Evolutionary conservation across 768 basidiomycete species (phyloP), one percentile per base, ranked within the genome.

Genomic region (Trametes maxima): DNA sequence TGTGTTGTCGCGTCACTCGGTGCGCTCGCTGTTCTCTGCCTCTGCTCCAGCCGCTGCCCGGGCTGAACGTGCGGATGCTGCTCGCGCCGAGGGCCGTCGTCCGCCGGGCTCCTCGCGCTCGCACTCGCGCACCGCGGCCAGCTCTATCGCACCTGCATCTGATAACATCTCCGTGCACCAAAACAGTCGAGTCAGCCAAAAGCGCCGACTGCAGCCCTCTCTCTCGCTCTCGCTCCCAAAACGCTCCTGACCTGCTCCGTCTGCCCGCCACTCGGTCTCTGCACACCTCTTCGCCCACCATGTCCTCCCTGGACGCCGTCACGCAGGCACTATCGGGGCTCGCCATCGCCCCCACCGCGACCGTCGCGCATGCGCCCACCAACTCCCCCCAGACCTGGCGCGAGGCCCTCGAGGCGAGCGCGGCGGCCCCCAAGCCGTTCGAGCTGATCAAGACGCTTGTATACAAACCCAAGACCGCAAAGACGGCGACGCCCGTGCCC

Each of bases 381-480:
- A 83, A 78, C 57, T 90, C 90, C 46, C 92, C 89, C 1, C 81
- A 84, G 0, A 76, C 85, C 46, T 96, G 94, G 94, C 85, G 84
- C 65, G 87, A 87, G 45, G 84, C 87, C 45, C 76, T 97, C 67
- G 78, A 81, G 62, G 78, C 82, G 7, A 73, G 75, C 52, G 66
- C 80, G 40, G 76, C 80, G 13, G 76, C 81, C 22, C 87, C 88
- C 1, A 77, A 76, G 48, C 78, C 79, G 16, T 91, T 88, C 69
- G 85, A 90, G 72, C 80, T 92, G 67, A 82, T 90, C 72, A 95
- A 94, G 74, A 91, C 90, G 49, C 87, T 95, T 67, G 88, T 96
- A 57, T 96, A 93, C 87, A 98, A 98, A 73, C 95, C 95, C 35
- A 95, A 95, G 76, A 94, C 94, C 2, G 89, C 94, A n/a, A 97